A percentile compares a stretch with the other conserved stretches of the same genome.
These are phyloP conservation scores for Sungouiella blattae DNA, from an alignment of 805 yeast species.

Conservation along the genomic window DNA sequence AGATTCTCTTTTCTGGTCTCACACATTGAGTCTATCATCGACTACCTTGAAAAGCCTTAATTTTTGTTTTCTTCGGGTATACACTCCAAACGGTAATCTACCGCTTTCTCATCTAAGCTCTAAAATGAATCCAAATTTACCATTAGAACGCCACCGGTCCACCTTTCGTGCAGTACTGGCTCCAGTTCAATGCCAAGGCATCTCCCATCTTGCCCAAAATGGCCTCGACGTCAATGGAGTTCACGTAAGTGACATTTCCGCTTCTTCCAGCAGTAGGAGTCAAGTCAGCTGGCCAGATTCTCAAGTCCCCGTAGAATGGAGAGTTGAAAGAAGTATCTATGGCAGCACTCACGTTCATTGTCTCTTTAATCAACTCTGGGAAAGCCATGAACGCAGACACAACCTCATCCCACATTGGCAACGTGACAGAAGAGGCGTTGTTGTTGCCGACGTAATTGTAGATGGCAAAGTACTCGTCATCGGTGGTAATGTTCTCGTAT, in stretches of 20 bases:
- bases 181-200: slow-evolving; percentile 33
- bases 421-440: slow-evolving; percentile 28
- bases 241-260: slow-evolving; percentile 36
- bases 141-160: not conserved
- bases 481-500: slow-evolving; percentile 21
- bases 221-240: slow-evolving; percentile 24
- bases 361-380: slow-evolving; percentile 31
- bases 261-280: slow-evolving; percentile 32
- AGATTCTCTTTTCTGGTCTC: too few relatives aligned
- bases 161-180: slow-evolving; percentile 26
- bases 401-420: slow-evolving; percentile 45
- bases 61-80: too few relatives aligned
- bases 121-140: too few relatives aligned
- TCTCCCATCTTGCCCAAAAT: slow-evolving; percentile 30
- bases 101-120: too few relatives aligned
- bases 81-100: too few relatives aligned
- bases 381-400: slow-evolving; percentile 34
- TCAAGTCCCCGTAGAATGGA: slow-evolving; percentile 40
- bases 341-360: slow-evolving; percentile 28
- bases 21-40: too few relatives aligned
- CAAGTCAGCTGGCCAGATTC: slow-evolving; percentile 35
- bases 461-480: slow-evolving; percentile 26
- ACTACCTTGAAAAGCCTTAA: too few relatives aligned
- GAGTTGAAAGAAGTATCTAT: slow-evolving; percentile 40
- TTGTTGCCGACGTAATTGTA: slow-evolving; percentile 31